Conservation (phyloP, 1,284 basidiomycete species). For the Tylopilus sp. region DNA sequence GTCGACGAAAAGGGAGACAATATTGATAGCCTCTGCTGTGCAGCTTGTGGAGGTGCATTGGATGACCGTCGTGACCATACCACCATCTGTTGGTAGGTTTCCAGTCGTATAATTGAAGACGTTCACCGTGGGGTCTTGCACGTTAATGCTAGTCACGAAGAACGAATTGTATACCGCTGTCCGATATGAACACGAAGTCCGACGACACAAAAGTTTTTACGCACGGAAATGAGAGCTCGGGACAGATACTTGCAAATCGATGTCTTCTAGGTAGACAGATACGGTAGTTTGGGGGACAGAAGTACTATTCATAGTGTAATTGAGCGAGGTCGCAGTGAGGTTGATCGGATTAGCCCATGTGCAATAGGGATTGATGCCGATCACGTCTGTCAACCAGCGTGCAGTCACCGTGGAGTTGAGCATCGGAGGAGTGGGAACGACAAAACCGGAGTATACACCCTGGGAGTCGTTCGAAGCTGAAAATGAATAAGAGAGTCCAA, state of each 20-base stretch:
- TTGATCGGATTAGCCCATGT: slow-evolving; percentile 21
- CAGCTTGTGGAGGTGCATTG: slow-evolving; percentile 11
- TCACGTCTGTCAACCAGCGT: slow-evolving; percentile 24
- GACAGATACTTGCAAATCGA: slow-evolving; percentile 9
- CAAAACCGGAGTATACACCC: slow-evolving; percentile 11
- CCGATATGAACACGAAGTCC: background rate
- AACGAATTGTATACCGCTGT: slow-evolving; percentile 7
- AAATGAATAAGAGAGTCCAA: slow-evolving; percentile 10
- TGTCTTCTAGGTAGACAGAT: slow-evolving; percentile 2
- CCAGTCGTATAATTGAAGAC: slow-evolving; percentile 12
- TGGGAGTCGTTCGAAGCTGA: slow-evolving; percentile 11
- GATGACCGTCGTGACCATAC: slow-evolving; percentile 13
- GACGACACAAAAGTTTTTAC: background rate
- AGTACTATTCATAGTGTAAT: slow-evolving; percentile 15
- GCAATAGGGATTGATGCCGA: slow-evolving; percentile 19
- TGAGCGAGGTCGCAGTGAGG: slow-evolving; percentile 11
- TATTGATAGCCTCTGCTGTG: slow-evolving; percentile 6
- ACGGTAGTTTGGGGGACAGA: background rate
- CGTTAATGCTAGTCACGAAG: slow-evolving; percentile 12
- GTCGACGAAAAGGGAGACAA: slow-evolving; percentile 9
- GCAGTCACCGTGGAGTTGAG: slow-evolving; percentile 15
- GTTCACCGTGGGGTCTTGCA: slow-evolving; percentile 8
- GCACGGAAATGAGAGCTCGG: slow-evolving; percentile 14
- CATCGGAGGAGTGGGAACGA: slow-evolving; percentile 6
- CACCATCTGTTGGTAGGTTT: slow-evolving; percentile 12